Base-by-base conservation (phyloP, 306 rosid species). In the Cicer judaicum region DNA sequence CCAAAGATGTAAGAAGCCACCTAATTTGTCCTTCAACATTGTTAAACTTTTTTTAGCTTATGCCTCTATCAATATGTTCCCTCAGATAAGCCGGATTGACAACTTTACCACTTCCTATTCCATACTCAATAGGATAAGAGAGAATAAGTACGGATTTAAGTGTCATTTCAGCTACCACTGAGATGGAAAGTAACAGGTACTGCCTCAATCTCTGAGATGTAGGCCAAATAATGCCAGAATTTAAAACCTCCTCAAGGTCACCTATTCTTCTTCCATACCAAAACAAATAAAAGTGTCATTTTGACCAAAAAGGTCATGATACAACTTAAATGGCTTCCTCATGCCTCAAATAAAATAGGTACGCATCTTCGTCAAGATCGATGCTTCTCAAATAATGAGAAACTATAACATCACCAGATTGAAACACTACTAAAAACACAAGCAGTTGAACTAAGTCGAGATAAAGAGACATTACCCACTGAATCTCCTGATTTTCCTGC, bases 401-500 rank as follows among this genome's bases (percentile, higher is more conserved):
- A n/a, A 36, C 64, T 69, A 34, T 47, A 59, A 59, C 10, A 70
- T 39, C 44, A 49, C 56, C n/a, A 40, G 8, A 42, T 69, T 52
- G 50, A 64, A 79, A 64, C 38, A 9, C 57, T 50, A 15, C 64
- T 16, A 56, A 8, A 49, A 82, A 83, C 70, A 72, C 64, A 64
- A 56, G 81, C 69, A 85, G 62, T 72, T 46, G 89, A 79, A 68
- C 70, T 67, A 68, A 68, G 41, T 38, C 73, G 72, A 70, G 76
- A 83, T 52, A 65, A 56, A 75, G 50, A 50, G 73, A 48, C 77
- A 83, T 69, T 67, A 73, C 80, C 85, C 42, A 41, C 69, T 9
- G 75, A 19, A 43, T 56, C 77, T 66, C 59, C 70, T 70, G 69
- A 65, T 60, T 65, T 50, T 80, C 86, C 95, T 86, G 87, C 87